These are phyloP conservation scores for Coemansia nantahalensis DNA, from an alignment of 192 early-diverging fungal genomes.

Conservation along the genomic window DNA sequence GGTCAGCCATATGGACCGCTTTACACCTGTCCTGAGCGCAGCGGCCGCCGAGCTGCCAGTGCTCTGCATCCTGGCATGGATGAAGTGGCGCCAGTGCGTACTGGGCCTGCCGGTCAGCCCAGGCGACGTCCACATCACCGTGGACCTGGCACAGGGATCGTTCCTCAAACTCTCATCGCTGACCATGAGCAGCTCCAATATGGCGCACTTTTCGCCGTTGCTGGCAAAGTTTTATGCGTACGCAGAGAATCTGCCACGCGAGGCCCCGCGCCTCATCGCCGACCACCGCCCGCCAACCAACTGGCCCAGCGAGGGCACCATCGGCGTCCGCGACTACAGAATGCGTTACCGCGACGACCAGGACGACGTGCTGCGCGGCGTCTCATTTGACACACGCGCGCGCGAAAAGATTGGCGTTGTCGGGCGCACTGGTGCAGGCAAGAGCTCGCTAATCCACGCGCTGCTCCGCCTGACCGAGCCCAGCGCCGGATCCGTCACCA, in stretches of 20 bases:
- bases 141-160: conserved; percentile 3
- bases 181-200: not conserved
- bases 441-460: conserved; percentile 58
- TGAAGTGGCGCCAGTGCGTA: conserved; percentile 2
- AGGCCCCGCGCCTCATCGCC: conserved; percentile 58
- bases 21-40: too few species aligned
- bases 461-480: conserved; percentile 61
- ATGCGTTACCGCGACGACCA: conserved; percentile 41
- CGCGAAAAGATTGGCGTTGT: conserved; percentile 60
- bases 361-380: conserved; percentile 20
- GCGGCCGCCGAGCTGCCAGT: not conserved
- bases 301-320: conserved; percentile 52
- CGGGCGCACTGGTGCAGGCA: conserved; percentile 58
- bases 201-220: not conserved
- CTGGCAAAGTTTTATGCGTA: conserved; percentile 16
- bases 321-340: conserved; percentile 46
- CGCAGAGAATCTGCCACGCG: conserved; percentile 49
- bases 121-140: conserved; percentile 4
- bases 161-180: conserved; percentile 6
- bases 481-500: conserved; percentile 37
- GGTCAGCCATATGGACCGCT: too few species aligned
- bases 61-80: conserved; percentile 2
- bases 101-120: not conserved
- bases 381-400: conserved; percentile 35
- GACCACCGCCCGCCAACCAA: conserved; percentile 24